Base-by-base conservation (phyloP, 2,329 filamentous ascomycete species). In the Eutypa lata region DNA sequence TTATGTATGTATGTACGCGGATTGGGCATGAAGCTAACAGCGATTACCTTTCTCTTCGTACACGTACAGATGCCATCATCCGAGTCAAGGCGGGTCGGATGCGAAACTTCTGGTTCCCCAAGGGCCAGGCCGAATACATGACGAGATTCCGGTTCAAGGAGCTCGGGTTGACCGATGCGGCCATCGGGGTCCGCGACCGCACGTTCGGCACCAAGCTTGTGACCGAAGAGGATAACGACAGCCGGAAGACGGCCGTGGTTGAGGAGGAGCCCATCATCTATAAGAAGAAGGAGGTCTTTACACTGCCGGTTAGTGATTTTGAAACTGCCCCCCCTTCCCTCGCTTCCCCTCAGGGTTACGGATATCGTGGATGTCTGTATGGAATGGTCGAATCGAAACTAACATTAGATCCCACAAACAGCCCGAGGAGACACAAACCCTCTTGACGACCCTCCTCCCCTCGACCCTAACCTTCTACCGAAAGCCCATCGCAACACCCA, bases 391-490 rank as follows among this genome's bases (percentile, higher is more conserved):
- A 53, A 53, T 11, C 4, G 42, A 13, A 22, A 40, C 53, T 47
- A 47, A 16, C n/a, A 7, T 28, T 50, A 38, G 48, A 28, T 14
- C 2, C 37, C 42, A 38, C 16, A 26, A 42, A 50, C 50, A 75
- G 69, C 65, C 73, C 57, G 64, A 69, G 11, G 68, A 71, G 48
- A 65, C 69, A 38, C 65, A 66, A 44, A 51, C 60, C 31, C 63
- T 76, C 31, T 64, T 77, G 26, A 53, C 61, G 19, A 57, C 61
- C 24, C 59, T 72, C 48, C 58, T 76, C 50, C 72, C 73, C 31
- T 49, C 67, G 24, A 63, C 58, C 48, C 65, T 76, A 31, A 65
- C 66, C 53, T 76, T 76, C 63, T 48, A 61, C 33, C 73, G 74
- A 40, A 71, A 70, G 51, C 64, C 68, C 43, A 72, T 70, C 58